Percentiles rank a stretch among this genome's conserved stretches.
Conservation (phyloP, 345 rosid species). For the Euclidium syriacum region DNA sequence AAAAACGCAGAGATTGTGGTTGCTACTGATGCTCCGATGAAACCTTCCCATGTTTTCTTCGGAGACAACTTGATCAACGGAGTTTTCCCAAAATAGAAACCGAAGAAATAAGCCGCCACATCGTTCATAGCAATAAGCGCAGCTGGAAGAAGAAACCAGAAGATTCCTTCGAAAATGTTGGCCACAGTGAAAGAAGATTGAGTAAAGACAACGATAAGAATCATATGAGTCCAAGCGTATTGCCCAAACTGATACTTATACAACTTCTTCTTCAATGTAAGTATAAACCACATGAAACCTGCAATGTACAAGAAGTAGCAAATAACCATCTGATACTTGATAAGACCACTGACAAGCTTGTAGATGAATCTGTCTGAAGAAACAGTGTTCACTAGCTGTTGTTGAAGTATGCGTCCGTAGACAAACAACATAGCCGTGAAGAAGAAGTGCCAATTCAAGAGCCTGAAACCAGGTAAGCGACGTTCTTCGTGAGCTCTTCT, state of each 20-base stretch:
- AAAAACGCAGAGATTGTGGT: conserved; percentile 80
- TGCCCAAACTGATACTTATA: conserved; percentile 99
- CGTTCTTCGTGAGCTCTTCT: conserved; percentile 75
- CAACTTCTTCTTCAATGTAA: conserved; percentile 88
- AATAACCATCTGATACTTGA: conserved; percentile 88
- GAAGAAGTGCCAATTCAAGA: conserved; percentile 91
- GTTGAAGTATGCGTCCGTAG: conserved; percentile 89
- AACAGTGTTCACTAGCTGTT: conserved; percentile 80
- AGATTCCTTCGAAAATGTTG: conserved; percentile 92
- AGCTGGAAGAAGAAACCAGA: conserved; percentile 98
- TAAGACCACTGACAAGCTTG: conserved; percentile 68
- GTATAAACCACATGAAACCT: conserved; percentile 98
- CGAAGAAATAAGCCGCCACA: conserved; percentile 75
- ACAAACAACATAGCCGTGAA: conserved; percentile 93
- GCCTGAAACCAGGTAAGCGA: conserved; percentile 80
- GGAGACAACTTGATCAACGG: conserved; percentile 91
- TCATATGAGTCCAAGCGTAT: conserved; percentile 99
- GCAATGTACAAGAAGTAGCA: conserved; percentile 86
- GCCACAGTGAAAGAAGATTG: conserved; percentile 91
- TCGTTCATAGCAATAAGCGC: conserved; percentile 88
- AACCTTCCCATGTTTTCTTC: conserved; percentile 99
- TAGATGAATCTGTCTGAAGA: conserved; percentile 66
- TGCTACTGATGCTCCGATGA: conserved; percentile 85
- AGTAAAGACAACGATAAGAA: conserved; percentile 83
- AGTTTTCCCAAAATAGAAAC: conserved; percentile 93